Evolutionary conservation across 345 rosid species (phyloP).

Genomic region (Jatropha curcas): DNA sequence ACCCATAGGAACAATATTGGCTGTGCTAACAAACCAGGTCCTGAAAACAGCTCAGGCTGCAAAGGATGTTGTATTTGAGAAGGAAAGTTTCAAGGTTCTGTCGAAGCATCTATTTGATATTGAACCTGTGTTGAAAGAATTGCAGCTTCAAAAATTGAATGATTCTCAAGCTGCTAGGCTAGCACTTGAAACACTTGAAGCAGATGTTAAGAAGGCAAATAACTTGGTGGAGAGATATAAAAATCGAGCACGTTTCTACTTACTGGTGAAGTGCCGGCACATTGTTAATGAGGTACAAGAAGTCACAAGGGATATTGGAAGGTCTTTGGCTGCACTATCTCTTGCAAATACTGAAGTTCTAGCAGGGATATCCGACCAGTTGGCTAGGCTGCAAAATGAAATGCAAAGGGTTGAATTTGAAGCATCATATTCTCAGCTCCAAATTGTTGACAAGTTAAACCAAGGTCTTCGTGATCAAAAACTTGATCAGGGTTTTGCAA

Average conservation of each 20-base stretch:
- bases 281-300: constrained; percentile 62
- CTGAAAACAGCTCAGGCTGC: constrained; percentile 75
- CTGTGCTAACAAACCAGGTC: constrained; percentile 58
- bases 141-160: constrained; percentile 52
- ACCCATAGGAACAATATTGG: constrained; percentile 65
- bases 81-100: constrained; percentile 64
- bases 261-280: constrained; percentile 54
- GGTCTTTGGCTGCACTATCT: constrained; percentile 55
- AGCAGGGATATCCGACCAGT: constrained; percentile 54
- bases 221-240: constrained; percentile 60
- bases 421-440: constrained; percentile 55
- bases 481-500: constrained; percentile 62
- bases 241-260: constrained; percentile 55
- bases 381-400: constrained; percentile 60
- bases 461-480: constrained; percentile 62
- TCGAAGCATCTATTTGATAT: constrained; percentile 68
- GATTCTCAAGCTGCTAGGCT: constrained; percentile 60
- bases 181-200: constrained; percentile 54
- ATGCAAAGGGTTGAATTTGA: constrained; percentile 67
- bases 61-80: constrained; percentile 57
- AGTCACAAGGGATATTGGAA: constrained; percentile 65
- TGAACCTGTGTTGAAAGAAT: constrained; percentile 56
- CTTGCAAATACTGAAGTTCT: constrained; percentile 57
- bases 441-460: constrained; percentile 54
- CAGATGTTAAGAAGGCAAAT: constrained; percentile 62